These are phyloP conservation scores for Pseudogymnoascus sp. DNA, from an alignment of 2,329 filamentous ascomycete genomes.

Conservation along the genomic window DNA sequence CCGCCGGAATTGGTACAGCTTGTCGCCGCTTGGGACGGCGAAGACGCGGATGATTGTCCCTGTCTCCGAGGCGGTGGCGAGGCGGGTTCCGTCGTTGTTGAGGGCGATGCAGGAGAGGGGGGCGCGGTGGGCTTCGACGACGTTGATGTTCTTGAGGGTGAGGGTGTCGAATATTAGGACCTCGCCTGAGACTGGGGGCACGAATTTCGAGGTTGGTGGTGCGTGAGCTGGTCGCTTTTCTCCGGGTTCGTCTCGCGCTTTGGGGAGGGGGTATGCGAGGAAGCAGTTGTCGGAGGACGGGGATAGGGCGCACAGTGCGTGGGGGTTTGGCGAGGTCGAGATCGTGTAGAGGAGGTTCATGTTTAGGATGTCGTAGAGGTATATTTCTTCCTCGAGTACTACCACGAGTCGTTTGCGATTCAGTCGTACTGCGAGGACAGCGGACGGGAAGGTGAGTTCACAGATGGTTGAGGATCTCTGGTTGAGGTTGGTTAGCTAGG, in stretches of 20 bases:
- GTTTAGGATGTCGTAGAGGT: slow-evolving; percentile 97
- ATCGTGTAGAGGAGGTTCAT: slow-evolving; percentile 94
- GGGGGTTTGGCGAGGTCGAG: slow-evolving; percentile 85
- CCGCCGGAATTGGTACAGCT: slow-evolving; percentile 90
- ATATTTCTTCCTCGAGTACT: slow-evolving; percentile 90
- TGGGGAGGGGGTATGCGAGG: slow-evolving; percentile 84
- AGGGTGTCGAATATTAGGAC: slow-evolving; percentile 88
- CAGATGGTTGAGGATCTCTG: slow-evolving; percentile 76
- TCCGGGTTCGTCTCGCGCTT: slow-evolving; percentile 52
- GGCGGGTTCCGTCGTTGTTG: slow-evolving; percentile 82
- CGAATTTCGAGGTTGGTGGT: slow-evolving; percentile 68
- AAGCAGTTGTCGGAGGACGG: slow-evolving; percentile 94
- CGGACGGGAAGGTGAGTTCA: slow-evolving; percentile 97
- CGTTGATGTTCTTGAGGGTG: slow-evolving; percentile 85
- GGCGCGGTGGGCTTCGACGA: slow-evolving; percentile 89
- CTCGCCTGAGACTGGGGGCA: slow-evolving; percentile 79
- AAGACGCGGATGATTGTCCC: slow-evolving; percentile 97
- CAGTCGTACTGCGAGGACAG: slow-evolving; percentile 83
- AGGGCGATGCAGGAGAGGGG: slow-evolving; percentile 84
- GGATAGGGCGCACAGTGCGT: slow-evolving; percentile 83
- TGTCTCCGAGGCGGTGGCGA: slow-evolving; percentile 94
- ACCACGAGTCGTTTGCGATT: slow-evolving; percentile 93
- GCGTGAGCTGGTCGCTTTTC: slow-evolving; percentile 66
- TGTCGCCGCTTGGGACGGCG: slow-evolving; percentile 80
- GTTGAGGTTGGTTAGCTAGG: background rate